phyloP scores from a whole-genome alignment of 2,329 filamentous ascomycete genomes.

The Elsinoe fawcettii region DNA sequence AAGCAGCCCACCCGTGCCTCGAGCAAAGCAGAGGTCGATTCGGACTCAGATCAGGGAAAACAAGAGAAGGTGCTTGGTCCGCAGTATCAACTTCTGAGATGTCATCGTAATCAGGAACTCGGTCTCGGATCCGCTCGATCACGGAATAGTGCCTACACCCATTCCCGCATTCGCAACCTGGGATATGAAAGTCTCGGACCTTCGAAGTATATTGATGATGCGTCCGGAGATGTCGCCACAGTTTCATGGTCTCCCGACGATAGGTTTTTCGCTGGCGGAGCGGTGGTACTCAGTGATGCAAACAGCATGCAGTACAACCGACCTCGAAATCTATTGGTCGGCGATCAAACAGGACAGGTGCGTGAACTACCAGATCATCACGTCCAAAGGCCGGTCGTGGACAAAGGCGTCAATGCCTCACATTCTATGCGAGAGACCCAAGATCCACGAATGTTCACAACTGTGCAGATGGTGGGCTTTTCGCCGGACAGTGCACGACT shows the following conservation, averaged over 20 bases:
- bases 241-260: conserved; percentile 51
- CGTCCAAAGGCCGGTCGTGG: conserved; percentile 34
- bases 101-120: background rate
- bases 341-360: conserved; percentile 39
- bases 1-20: background rate
- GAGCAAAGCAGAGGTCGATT: background rate
- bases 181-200: conserved; percentile 34
- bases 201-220: conserved; percentile 46
- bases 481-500: conserved; percentile 38
- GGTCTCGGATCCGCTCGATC: background rate
- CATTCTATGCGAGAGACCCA: conserved; percentile 42
- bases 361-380: conserved; percentile 49
- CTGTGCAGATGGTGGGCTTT: conserved; percentile 49
- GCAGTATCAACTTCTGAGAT: background rate
- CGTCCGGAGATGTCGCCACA: conserved; percentile 50
- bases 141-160: conserved; percentile 12
- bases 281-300: conserved; percentile 48
- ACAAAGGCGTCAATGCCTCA: conserved; percentile 35
- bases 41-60: background rate
- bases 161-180: conserved; percentile 28
- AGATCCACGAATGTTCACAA: conserved; percentile 49
- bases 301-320: conserved; percentile 55
- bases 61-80: background rate
- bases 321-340: conserved; percentile 49
- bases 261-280: conserved; percentile 48